These are phyloP conservation scores for Scutellaria galericulata DNA, from an alignment of 257 asterid species.

Conservation along the genomic window DNA sequence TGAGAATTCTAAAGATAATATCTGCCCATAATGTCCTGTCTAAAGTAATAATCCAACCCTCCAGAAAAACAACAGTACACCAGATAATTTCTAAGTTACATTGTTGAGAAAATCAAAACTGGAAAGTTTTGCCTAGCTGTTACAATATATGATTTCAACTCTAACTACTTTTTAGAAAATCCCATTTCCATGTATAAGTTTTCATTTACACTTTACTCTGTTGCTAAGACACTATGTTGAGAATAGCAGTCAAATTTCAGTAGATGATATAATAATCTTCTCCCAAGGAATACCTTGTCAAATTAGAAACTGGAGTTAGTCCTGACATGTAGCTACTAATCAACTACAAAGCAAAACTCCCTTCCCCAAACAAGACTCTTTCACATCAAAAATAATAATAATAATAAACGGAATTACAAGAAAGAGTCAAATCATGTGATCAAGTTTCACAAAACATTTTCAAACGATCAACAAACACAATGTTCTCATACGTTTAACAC, in stretches of 20 bases:
- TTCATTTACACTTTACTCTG: slow-evolving; percentile 3
- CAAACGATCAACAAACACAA: not conserved
- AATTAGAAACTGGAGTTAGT: slow-evolving; percentile 21
- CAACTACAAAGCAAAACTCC: not conserved
- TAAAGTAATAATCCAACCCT: no score
- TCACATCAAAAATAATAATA: not conserved
- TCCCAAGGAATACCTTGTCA: not conserved
- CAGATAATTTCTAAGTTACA: slow-evolving; percentile 4
- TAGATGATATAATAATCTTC: not conserved
- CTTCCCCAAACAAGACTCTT: not conserved
- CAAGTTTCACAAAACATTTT: not conserved
- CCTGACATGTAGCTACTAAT: slow-evolving; percentile 15
- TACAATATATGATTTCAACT: not conserved
- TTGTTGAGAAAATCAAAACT: not conserved
- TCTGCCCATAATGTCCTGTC: no score
- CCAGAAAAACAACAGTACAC: not conserved
- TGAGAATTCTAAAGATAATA: no score
- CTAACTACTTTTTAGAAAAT: not conserved
- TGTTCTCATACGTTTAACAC: not conserved
- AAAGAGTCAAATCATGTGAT: not conserved
- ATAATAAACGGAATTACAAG: not conserved
- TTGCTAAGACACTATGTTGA: not conserved
- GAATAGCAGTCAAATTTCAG: not conserved
- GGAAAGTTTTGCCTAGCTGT: not conserved
- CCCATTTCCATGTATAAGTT: not conserved